Base-by-base conservation (phyloP, 2,329 filamentous ascomycete genomes). In the Dactylellina sp. region DNA sequence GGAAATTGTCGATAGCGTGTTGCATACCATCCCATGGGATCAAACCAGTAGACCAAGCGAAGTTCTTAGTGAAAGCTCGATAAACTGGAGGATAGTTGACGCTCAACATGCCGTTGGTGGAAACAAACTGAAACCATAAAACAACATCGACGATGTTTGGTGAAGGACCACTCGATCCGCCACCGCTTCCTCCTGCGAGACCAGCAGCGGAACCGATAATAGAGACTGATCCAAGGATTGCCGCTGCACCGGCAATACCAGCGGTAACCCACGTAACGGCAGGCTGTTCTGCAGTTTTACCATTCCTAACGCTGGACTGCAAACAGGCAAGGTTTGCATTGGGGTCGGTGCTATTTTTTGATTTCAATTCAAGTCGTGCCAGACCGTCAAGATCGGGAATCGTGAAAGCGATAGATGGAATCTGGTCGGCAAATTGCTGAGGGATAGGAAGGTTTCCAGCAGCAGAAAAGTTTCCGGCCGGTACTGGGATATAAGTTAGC, bases 31-130 rank as follows among this genome's bases (percentile, higher is more conserved):
- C 86, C 92, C 92, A 97, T 5, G 91, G 87, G 65, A 98, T 85
- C 66, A 98, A 83, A 56, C 93, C 93, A 25, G 89, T 90, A 76
- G 92, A 94, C 84, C 97, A 98, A 50, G 85, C 93, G 81, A 99
- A 98, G 83, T 98, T 98, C 83, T 91, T 91, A 75, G 90, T 84
- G 82, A 97, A 99, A 80, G 89, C 94, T 77, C 89, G 88, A 83
- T 98, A 98, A 39, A 98, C 88, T 37, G 88, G 84, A 2, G 95
- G 95, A 77, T 97, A 93, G 78, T 89, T 87, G 78, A 96, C 93
- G 71, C 91, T 96, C 80, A 97, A 85, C 95, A 98, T 98, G 76
- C 95, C 93, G 81, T 95, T 97, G 84, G 95, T 90, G 25, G 95
- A 93, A 85, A 98, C 91, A 55, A 90, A 89, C 82, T 98, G 93